Evolutionary conservation across 768 basidiomycete genomes (phyloP), one percentile per base, ranked within the genome.

Genomic region (Auricularia auricula-judae): DNA sequence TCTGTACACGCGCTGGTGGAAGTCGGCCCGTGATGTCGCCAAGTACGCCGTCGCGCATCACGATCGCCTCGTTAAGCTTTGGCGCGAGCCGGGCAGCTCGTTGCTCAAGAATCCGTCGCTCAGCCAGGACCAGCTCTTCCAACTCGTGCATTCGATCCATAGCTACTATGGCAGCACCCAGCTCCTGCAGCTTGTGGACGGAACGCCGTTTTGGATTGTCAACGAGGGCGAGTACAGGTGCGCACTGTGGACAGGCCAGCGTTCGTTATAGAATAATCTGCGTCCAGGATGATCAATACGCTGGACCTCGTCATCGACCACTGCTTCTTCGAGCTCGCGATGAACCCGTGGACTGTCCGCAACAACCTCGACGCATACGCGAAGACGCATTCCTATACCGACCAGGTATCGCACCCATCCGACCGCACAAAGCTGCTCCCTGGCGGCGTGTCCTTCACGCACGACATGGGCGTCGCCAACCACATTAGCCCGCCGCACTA

Each of bases 311-410:
- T 59, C 14, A 59, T 59, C 56, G 56, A 59, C 56, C 56, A 59
- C 56, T 29, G 29, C 10, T 59, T 59, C 56, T 59, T 33, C 56
- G 56, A 59, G 56, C 56, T 59, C 23, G 29, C 23, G 34, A 29
- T 59, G 29, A 59, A 59, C 56, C 56, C 56, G 18, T 59, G 56
- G 56, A 59, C 56, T 8, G 56, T 59, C 16, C 21, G 29, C 23
- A 59, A 59, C 56, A 59, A 59, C 56, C 56, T 59, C 23, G 56
- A 59, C 34, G 56, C 56, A 29, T 59, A 59, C 56, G 56, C 56
- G 23, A 59, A 10, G 23, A 59, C 56, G 23, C 56, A 59, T 29
- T 59, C 56, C 16, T 59, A 59, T 29, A n/a, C 14, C 56, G 56
- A 59, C 56, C 11, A 59, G 14, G 56, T 59, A 4, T 14, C 11